Evolutionary conservation across 768 basidiomycete species (phyloP).

Genomic region (Collybia sordida): DNA sequence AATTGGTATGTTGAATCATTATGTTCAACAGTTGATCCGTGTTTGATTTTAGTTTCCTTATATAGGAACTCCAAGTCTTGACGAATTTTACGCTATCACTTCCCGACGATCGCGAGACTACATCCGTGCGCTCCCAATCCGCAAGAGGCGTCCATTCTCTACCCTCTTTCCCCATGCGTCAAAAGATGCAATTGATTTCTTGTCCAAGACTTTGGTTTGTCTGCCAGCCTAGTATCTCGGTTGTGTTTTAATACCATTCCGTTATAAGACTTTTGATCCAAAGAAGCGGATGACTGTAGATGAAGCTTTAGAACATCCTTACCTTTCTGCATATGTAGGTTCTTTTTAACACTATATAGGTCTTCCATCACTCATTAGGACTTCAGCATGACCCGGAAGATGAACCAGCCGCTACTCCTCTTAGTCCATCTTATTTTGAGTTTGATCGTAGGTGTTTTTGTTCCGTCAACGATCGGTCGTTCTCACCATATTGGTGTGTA

Average conservation of each 20-base stretch:
- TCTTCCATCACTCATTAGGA: conserved; percentile 33
- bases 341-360: neutral
- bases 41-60: neutral
- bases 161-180: conserved; percentile 90
- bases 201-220: conserved; percentile 78
- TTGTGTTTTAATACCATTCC: no score
- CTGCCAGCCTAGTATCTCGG: conserved; percentile 28
- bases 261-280: conserved; percentile 78
- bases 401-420: conserved; percentile 78
- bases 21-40: neutral
- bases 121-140: conserved; percentile 92
- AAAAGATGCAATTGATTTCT: conserved; percentile 63
- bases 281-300: conserved; percentile 96
- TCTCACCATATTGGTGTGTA: conserved; percentile 19
- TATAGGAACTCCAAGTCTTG: conserved; percentile 87
- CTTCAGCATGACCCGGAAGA: conserved; percentile 82
- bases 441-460: conserved; percentile 66
- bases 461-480: neutral
- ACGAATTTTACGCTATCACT: conserved; percentile 97
- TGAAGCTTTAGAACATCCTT: conserved; percentile 90
- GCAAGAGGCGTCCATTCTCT: conserved; percentile 80
- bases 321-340: conserved; percentile 83
- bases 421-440: conserved; percentile 86
- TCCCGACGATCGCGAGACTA: conserved; percentile 92
- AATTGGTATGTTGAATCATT: conserved; percentile 41